Evolutionary conservation across 2,329 filamentous ascomycete species (phyloP), one percentile per base, ranked within the genome.

Genomic region (Verticillium nubilum): DNA sequence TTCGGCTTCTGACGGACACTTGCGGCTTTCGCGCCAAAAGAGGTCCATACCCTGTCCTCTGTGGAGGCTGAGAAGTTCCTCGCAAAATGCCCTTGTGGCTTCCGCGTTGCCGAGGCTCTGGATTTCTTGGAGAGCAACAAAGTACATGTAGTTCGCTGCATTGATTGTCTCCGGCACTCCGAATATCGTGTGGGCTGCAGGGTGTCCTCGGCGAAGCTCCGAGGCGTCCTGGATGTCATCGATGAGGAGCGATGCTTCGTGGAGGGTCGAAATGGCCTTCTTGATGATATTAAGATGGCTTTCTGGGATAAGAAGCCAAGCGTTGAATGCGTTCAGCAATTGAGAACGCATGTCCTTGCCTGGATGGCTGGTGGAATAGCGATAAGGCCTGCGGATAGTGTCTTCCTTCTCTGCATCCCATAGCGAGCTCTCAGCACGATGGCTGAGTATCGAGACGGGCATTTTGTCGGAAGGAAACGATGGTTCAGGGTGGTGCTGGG

Each of bases 41-140:
- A 96, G 82, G 67, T 96, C 92, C 89, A 96, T 93, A 64, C 92
- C 91, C 74, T 96, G 92, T 19, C 92, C 92, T 29, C 91, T 81
- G 73, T 96, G 91, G 55, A 96, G 84, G 71, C 95, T 92, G 63
- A 93, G 76, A 31, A 96, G 81, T 76, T 96, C 92, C 63, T 95
- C 90, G 17, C 88, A 88, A 68, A 89, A 96, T 58, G 93, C 88
- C 61, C 79, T 76, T 60, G 94, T 82, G 27, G 85, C 83, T 35
- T 80, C 78, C 1, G 86, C 85, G 70, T 90, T 92, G 62, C 81
- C 78, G 59, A 96, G 83, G 66, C 84, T 86, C 65, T 87, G 81
- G 10, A 96, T 78, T 72, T 94, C 90, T 65, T 89, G 84, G 55
- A 95, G 80, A 0, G 91, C 91, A 65, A 82, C 79, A 72, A 96